These are phyloP conservation scores for Fusarium sp. DNA, from an alignment of 2,329 filamentous ascomycete genomes.

Conservation along the genomic window DNA sequence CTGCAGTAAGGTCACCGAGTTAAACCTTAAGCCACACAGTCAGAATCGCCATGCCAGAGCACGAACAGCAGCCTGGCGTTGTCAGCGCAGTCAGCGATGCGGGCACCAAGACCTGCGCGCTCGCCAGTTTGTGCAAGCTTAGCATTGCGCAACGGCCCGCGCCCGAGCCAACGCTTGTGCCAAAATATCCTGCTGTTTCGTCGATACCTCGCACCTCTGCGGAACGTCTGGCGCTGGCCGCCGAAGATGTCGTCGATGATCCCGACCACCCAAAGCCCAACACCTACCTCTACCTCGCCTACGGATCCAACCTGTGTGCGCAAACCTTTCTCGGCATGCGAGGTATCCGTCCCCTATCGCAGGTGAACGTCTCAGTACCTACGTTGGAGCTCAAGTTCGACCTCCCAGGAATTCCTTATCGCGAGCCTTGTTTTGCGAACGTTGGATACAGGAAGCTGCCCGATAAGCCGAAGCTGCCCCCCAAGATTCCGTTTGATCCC, in stretches of 20 bases:
- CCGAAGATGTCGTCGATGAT: constrained; percentile 39
- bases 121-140: constrained; percentile 43
- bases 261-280: constrained; percentile 37
- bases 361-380: constrained; percentile 85
- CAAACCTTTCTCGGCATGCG: constrained; percentile 83
- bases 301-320: constrained; percentile 88
- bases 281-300: constrained; percentile 84
- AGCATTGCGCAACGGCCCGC: constrained; percentile 32
- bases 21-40: constrained; percentile 7
- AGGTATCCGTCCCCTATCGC: constrained; percentile 83
- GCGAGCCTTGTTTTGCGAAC: constrained; percentile 93
- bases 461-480: constrained; percentile 51
- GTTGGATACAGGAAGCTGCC: constrained; percentile 70
- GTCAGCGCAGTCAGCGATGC: constrained; percentile 8
- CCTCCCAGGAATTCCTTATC: constrained; percentile 85
- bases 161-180: constrained; percentile 5
- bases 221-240: constrained; percentile 46
- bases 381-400: constrained; percentile 84
- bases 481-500: constrained; percentile 41
- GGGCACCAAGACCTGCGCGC: constrained; percentile 6
- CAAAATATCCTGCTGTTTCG: constrained; percentile 45
- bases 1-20: constrained; percentile 18
- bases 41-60: constrained; percentile 28
- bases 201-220: constrained; percentile 49
- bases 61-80: neutral